Evolutionary conservation across 345 rosid species (phyloP), one percentile per base, ranked within the genome.

Genomic region (Aquilaria malaccensis): DNA sequence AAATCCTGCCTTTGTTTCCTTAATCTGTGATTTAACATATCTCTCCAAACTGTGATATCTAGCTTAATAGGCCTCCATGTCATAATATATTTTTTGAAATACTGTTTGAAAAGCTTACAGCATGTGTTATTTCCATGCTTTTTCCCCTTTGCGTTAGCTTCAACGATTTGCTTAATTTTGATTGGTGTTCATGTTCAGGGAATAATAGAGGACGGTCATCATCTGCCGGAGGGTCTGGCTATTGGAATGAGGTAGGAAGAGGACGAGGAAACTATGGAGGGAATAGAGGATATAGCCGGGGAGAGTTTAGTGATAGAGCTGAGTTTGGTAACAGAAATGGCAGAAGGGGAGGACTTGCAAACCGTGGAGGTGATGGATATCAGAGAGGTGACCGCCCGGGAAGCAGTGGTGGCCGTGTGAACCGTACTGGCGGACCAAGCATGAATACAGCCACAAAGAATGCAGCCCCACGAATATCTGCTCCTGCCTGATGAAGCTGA

Each of bases 211-310:
- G 88, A 33, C 76, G 92, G 4, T 74, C 77, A 65, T 68, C 81
- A 30, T 77, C 80, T 55, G 82, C 83, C 72, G 77, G 70, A 59
- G 83, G 78, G 30, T 62, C 54, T 63, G 87, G 83, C 45, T 81
- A 81, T 59, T 77, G 85, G 72, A 85, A 70, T 52, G 97, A 87
- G 60, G 90, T 82, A 11, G 76, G 66, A 45, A 83, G 90, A 67
- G 84, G 81, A 47, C 95, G 87, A 58, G 95, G 88, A 33, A 71
- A 68, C 72, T 85, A 70, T 70, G 84, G 82, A 41, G 95, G 88
- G 52, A 76, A 81, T 62, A 85, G 80, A 71, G 81, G 83, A 45
- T 83, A 80, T 52, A 67, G 77, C 48, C 65, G 97, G 46, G 73
- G 67, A 10, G 95, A 89, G 46, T 78, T 70, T 56, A 71, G 67